These are phyloP conservation scores for Capsicum rhomboideum DNA, from an alignment of 257 asterid genomes.

Conservation along the genomic window DNA sequence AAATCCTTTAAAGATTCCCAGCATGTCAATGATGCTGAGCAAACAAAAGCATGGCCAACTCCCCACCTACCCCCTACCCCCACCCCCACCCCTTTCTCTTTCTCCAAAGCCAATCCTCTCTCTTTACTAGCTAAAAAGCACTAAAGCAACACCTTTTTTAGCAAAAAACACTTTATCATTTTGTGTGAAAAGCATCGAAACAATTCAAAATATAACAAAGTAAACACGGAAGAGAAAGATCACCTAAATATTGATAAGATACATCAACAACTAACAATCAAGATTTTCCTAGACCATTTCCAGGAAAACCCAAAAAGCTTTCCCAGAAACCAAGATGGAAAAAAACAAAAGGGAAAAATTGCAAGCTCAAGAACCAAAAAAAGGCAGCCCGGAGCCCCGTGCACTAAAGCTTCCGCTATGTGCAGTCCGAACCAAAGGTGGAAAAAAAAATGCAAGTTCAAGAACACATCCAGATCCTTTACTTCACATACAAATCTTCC, in stretches of 20 bases:
- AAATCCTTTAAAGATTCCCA: not conserved
- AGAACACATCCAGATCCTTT: constrained; percentile 1
- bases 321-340: constrained; percentile 4
- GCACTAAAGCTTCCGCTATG: not conserved
- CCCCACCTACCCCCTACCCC: no score
- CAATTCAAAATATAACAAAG: constrained; percentile 4
- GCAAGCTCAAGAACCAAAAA: constrained; percentile 8
- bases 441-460: constrained; percentile 5
- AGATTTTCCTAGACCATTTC: constrained; percentile 21
- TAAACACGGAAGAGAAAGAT: not conserved
- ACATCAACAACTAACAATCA: constrained; percentile 11
- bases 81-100: no score
- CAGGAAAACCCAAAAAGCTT: constrained; percentile 11
- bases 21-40: not conserved
- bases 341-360: not conserved
- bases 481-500: not conserved
- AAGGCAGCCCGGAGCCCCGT: no score
- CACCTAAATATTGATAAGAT: constrained; percentile 20
- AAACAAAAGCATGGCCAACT: not conserved
- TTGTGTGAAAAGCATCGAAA: not conserved
- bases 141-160: not conserved
- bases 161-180: not conserved
- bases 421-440: not conserved
- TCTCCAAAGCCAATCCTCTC: not conserved
- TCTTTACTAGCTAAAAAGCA: not conserved